Base-by-base conservation (phyloP, 2,329 filamentous ascomycete genomes). In the Sphaerulina populicola region DNA sequence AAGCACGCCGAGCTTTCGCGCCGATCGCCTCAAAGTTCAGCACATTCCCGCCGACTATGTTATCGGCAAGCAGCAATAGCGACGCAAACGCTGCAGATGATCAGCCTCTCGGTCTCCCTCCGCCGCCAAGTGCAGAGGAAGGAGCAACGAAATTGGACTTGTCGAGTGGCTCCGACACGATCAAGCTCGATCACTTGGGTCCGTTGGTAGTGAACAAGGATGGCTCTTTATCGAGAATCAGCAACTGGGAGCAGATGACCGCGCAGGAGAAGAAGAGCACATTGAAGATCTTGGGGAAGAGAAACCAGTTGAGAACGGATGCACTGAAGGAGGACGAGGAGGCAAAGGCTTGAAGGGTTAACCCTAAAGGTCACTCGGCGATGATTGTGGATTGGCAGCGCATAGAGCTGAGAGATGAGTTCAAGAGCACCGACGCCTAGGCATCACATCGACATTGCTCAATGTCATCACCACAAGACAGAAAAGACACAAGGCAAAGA, bases 151-250 rank as follows among this genome's bases (percentile, higher is more conserved):
- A 61, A 47, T 59, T 71, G 40, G 62, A 68, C 47, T 61, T 71
- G 47, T 62, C 61, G 48, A 62, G 54, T 36, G 65, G 63, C 4
- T 54, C 60, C 43, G 64, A 60, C 11, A 65, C 65, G 1, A 74
- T 85, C 39, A 78, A 76, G 44, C 76, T 89, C 7, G 83, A 87
- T 62, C 76, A 80, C 54, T 71, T 89, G 21, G 85, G 86, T 0
- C 86, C 86, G 1, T 73, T 89, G 60, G 84, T 90, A 1, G 81
- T 89, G 49, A 85, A 88, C 66, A 72, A 74, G 54, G 83, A 90
- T 66, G 86, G 86, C 15, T 82, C 82, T 7, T 67, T 88, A 59
- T 81, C 81, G 51, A 77, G 85, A 31, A 85, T 90, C 60, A 70
- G 76, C 33, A 89, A 90, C 66, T 90, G 85, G 85, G 73, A 71